Evolutionary conservation across 805 yeast genomes (phyloP), one percentile per base, ranked within the genome.

Genomic region (Kluyveromyces starmeri): DNA sequence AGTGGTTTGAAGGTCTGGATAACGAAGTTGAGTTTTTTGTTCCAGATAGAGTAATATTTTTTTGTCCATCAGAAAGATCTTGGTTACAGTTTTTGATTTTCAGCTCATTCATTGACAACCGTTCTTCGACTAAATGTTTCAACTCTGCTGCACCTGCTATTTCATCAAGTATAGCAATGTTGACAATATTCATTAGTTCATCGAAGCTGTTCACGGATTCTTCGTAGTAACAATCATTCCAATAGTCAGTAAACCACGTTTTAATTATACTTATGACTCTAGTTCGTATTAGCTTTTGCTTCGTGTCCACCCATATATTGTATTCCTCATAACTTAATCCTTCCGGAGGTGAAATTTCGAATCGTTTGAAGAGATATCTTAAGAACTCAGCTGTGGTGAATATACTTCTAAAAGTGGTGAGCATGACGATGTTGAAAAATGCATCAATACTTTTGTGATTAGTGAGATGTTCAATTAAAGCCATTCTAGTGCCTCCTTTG

Each of bases 281-380:
- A 16, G 70, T 47, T 36, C 85, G 72, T 20, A 81, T 77, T 1
- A 83, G 84, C 38, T 64, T 65, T 39, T 78, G 74, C 48, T 83
- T 83, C 49, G 71, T 72, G 27, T 75, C 73, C 7, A 76, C 66
- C 96, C 96, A 85, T 7, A 68, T 58, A 28, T 75, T 73, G 53
- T 82, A 83, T 48, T 84, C 94, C 41, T 81, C 94, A 50, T 75
- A 83, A 39, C 83, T 74, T 40, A 89, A 59, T 0, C 94, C 95
- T 48, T 83, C 95, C 0, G 96, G 96, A 15, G 95, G 92, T 42
- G 73, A 73, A 11, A 74, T 59, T 36, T 76, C 69, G 57, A 78
- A 89, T 36, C 94, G 65, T 25, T 70, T 68, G 20, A 82, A 70
- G 46, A 84, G 59, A 27, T 71, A 52, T 26, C 68, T 67, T 27